Percentiles rank a stretch among this genome's conserved stretches.
phyloP scores from a whole-genome alignment of 495 filamentous ascomycete genomes.

The Penicillium silybi region DNA sequence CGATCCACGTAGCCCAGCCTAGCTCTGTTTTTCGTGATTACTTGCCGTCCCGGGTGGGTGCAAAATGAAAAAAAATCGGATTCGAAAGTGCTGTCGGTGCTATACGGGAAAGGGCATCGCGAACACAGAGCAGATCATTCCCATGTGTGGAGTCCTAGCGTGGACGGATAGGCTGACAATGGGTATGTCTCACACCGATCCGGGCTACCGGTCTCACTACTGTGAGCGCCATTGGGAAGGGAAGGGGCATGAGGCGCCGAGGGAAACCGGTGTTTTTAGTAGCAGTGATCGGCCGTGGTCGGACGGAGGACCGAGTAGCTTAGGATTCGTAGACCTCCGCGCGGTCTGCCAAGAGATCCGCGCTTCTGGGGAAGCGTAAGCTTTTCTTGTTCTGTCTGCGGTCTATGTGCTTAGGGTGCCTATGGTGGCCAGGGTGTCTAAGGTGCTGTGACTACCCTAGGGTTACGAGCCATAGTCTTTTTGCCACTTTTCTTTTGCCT shows the following conservation, averaged over 20 bases:
- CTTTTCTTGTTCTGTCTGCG: background rate
- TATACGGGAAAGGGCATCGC: background rate
- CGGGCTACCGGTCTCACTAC: background rate
- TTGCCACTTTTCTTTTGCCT: background rate
- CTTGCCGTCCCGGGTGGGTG: background rate
- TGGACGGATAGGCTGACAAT: background rate
- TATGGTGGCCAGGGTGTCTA: no score
- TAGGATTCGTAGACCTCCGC: slow-evolving; percentile 18
- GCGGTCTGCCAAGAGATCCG: slow-evolving; percentile 16
- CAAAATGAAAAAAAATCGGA: background rate
- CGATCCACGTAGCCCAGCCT: background rate
- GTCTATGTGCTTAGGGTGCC: background rate
- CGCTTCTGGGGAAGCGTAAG: background rate
- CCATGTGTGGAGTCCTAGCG: background rate
- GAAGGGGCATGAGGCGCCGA: background rate
- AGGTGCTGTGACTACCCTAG: background rate
- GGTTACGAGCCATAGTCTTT: background rate
- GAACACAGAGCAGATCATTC: background rate
- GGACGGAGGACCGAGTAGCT: background rate
- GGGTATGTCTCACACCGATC: background rate
- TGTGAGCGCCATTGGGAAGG: background rate
- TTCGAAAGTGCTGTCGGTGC: no score
- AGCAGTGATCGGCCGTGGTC: background rate
- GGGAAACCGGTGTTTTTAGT: background rate
- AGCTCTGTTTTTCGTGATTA: background rate